Conservation (phyloP, 1,284 basidiomycete species). For the Pascua guehoae region DNA sequence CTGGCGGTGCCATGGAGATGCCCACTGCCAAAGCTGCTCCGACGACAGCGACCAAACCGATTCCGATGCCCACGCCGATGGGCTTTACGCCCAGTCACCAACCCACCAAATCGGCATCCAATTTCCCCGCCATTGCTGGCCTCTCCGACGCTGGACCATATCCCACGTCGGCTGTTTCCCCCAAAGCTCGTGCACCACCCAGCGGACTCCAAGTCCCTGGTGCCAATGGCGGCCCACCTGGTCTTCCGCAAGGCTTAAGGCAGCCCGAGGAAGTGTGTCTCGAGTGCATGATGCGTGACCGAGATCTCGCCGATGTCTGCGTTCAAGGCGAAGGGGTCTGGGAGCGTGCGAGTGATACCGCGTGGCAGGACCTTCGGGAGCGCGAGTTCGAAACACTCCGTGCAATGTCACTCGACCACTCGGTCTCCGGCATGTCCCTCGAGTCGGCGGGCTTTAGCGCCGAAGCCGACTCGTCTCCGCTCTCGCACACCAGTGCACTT, state of each 20-base stretch:
- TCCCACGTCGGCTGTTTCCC: constrained; percentile 14
- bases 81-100: constrained; percentile 21
- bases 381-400: constrained; percentile 56
- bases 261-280: constrained; percentile 72
- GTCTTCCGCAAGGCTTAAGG: constrained; percentile 1
- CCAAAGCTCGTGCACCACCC: background rate
- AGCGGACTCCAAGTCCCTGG: background rate
- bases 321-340: constrained; percentile 82
- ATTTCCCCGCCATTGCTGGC: constrained; percentile 37
- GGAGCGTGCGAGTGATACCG: constrained; percentile 83
- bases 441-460: constrained; percentile 8
- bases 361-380: constrained; percentile 71
- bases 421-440: constrained; percentile 5
- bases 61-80: constrained; percentile 7
- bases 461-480: constrained; percentile 9
- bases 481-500: constrained; percentile 4
- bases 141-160: constrained; percentile 44
- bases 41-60: background rate
- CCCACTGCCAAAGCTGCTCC: background rate
- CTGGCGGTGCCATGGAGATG: background rate
- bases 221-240: background rate
- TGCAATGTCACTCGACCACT: constrained; percentile 16
- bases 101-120: constrained; percentile 37
- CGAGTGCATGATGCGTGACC: constrained; percentile 98
- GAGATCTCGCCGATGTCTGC: constrained; percentile 94